Evolutionary conservation across 208 protist genomes (phyloP).

Genomic region (Acanthamoeba rhysodes): DNA sequence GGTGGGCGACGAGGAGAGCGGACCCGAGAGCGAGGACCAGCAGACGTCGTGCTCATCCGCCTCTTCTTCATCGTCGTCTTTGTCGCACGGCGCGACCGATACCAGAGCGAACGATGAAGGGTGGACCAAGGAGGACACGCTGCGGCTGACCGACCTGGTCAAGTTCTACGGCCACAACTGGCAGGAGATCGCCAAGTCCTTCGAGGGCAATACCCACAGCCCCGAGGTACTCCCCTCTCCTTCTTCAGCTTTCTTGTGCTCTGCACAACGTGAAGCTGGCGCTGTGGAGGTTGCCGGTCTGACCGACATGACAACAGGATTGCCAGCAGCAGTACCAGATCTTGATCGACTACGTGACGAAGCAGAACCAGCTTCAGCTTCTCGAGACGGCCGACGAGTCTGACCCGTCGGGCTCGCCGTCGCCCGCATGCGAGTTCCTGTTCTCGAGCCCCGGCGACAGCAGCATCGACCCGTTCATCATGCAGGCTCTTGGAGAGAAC

Average conservation of each 20-base stretch:
- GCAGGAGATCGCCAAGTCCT: conserved; percentile 58
- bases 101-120: neutral
- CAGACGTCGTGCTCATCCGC: too few species aligned
- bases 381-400: conserved; percentile 59
- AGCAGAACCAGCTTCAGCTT: conserved; percentile 65
- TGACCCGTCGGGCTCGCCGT: neutral
- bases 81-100: too few species aligned
- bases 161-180: conserved; percentile 54
- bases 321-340: conserved; percentile 64
- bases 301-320: neutral
- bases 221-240: neutral
- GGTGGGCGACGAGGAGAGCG: neutral
- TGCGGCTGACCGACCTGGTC: conserved; percentile 58
- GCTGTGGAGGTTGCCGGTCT: too few species aligned
- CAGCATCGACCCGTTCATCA: conserved; percentile 4
- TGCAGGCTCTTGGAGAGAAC: neutral
- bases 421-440: neutral
- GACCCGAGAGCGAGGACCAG: neutral
- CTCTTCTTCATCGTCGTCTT: neutral
- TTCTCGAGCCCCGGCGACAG: conserved; percentile 22
- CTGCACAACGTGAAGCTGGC: neutral
- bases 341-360: conserved; percentile 65
- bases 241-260: neutral
- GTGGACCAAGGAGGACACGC: conserved; percentile 66
- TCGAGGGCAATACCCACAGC: neutral